Evolutionary conservation across 768 basidiomycete genomes (phyloP).

Genomic region (Hortiboletus campestris): DNA sequence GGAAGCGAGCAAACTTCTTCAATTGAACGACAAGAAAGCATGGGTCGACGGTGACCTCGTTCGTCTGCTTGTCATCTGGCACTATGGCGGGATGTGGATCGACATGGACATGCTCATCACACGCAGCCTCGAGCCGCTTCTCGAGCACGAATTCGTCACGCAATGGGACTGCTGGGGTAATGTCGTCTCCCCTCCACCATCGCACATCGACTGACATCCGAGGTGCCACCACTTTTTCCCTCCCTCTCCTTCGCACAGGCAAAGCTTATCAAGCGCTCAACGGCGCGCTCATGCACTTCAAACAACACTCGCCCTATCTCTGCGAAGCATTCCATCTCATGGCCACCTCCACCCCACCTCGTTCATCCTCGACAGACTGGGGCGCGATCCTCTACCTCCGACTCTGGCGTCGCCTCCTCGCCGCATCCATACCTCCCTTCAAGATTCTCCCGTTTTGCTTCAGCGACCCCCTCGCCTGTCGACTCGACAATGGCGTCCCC

Average conservation of each 20-base stretch:
- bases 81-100: conserved; percentile 90
- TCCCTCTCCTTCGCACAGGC: conserved; percentile 38
- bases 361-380: conserved; percentile 87
- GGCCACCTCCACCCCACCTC: conserved; percentile 68
- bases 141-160: conserved; percentile 94
- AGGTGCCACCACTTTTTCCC: neutral
- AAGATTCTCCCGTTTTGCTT: conserved; percentile 95
- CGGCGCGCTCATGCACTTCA: conserved; percentile 94
- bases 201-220: conserved; percentile 4
- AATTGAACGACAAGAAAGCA: conserved; percentile 69
- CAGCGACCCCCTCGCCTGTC: conserved; percentile 85
- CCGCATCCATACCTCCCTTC: conserved; percentile 75
- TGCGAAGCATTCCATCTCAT: conserved; percentile 97
- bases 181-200: neutral
- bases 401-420: conserved; percentile 82
- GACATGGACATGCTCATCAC: conserved; percentile 97
- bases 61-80: conserved; percentile 85
- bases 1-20: conserved; percentile 58
- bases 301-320: conserved; percentile 86
- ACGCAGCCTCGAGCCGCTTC: conserved; percentile 77
- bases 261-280: conserved; percentile 79
- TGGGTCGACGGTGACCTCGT: conserved; percentile 96
- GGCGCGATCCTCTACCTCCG: conserved; percentile 89
- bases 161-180: conserved; percentile 99
- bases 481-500: conserved; percentile 87